A percentile compares a stretch with the other conserved stretches of the same genome.
Conservation (phyloP, 2,329 filamentous ascomycete genomes). For the Calycina herbarum region DNA sequence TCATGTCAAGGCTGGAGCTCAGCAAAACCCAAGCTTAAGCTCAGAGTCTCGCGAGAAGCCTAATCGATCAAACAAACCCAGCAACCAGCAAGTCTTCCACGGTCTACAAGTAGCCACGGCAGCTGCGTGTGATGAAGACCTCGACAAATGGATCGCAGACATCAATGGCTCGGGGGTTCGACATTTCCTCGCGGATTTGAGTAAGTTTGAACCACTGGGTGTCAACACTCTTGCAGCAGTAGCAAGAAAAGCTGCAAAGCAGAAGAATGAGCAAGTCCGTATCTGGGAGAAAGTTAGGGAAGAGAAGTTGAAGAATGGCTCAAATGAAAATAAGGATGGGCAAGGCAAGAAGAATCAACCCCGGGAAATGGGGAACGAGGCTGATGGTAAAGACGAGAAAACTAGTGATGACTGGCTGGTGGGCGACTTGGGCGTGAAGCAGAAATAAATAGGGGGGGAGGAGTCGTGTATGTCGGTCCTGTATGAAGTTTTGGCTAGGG, state of each 20-base stretch:
- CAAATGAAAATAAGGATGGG: neutral
- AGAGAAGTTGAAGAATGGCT: slow-evolving; percentile 15
- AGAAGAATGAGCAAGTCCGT: slow-evolving; percentile 23
- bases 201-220: slow-evolving; percentile 49
- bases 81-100: slow-evolving; percentile 51
- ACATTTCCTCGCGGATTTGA: slow-evolving; percentile 55
- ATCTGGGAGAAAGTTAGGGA: slow-evolving; percentile 24
- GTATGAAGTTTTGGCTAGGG: neutral
- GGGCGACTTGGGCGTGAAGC: neutral
- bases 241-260: slow-evolving; percentile 29
- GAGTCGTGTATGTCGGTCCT: neutral
- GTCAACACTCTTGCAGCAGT: slow-evolving; percentile 28
- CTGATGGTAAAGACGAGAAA: neutral
- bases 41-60: slow-evolving; percentile 4
- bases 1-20: neutral
- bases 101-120: slow-evolving; percentile 56
- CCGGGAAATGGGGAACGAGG: neutral
- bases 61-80: slow-evolving; percentile 1
- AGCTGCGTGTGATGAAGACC: slow-evolving; percentile 55
- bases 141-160: slow-evolving; percentile 53
- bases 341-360: neutral
- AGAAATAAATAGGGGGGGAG: neutral
- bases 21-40: neutral
- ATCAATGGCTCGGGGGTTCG: slow-evolving; percentile 55
- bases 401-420: neutral